Base-by-base conservation (phyloP, 2,329 filamentous ascomycete genomes). In the Sporothrix pseudoabietina region DNA sequence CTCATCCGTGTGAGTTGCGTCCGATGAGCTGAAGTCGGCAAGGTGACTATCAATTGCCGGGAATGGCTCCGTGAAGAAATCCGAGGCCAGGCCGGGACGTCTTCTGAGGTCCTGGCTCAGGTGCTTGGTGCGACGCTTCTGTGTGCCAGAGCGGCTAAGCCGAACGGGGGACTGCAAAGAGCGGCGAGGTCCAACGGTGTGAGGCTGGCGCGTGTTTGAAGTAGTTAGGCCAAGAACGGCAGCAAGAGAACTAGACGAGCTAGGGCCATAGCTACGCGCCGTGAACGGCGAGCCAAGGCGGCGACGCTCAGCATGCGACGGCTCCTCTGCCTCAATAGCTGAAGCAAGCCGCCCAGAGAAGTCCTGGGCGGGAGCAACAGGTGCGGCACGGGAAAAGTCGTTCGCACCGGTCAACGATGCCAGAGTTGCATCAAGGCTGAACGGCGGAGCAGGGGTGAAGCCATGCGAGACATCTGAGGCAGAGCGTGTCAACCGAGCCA, bases 261-360 rank as follows among this genome's bases (percentile, higher is more conserved):
- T 90, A 1, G 88, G 89, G 0, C 89, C 89, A 76, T 90, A 90
- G 76, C 88, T 90, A 75, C 83, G 86, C 44, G 87, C 84, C 26
- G 83, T 81, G 74, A 90, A 89, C 0, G 88, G 87, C 3, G 88
- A 89, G 1, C 84, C 86, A 3, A 88, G 82, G 3, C 84, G 83
- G 12, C 79, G 78, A 63, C 80, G 79, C 69, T 81, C 80, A 0
- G 78, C 76, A 59, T 77, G 76, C 0, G 79, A 81, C 0, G 78
- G 77, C 57, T 80, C 79, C 8, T 74, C 74, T 2, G 26, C 65
- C 74, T 76, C 54, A 12, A 76, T 73, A 26, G 74, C 75, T 4
- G 72, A 63, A 7, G 72, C 22, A 1, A 75, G 75, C 9, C 71
- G 57, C 19, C 68, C 69, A 0, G 72, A 71, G 8, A 76, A 47